These are phyloP conservation scores for Coffea eugenioides DNA, from an alignment of 257 asterid genomes.

Conservation along the genomic window DNA sequence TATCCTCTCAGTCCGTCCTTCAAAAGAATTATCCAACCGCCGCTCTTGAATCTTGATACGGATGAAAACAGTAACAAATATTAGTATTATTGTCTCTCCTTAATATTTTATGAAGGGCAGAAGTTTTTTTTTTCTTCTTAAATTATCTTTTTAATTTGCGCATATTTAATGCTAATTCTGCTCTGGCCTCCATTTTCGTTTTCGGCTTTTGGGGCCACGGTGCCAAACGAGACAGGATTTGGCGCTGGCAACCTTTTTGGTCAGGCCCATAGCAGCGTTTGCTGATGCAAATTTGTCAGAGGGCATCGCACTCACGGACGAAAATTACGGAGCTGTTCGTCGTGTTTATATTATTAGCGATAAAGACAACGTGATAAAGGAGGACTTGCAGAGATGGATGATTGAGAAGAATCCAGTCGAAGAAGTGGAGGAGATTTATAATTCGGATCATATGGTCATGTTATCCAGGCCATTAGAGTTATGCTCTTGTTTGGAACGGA, in stretches of 20 bases:
- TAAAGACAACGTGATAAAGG: conserved; percentile 3
- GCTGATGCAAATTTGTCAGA: not conserved
- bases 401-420: not conserved
- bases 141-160: no score
- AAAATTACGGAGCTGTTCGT: conserved; percentile 10
- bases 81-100: no score
- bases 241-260: not conserved
- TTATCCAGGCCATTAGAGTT: conserved; percentile 7
- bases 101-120: no score
- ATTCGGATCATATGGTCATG: conserved; percentile 13
- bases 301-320: not conserved
- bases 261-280: not conserved
- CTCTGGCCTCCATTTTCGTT: not conserved
- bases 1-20: no score
- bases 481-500: not conserved
- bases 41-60: no score
- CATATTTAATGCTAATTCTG: not conserved
- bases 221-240: not conserved
- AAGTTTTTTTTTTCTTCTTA: no score
- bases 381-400: not conserved
- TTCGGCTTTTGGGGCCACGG: no score
- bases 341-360: not conserved
- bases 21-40: no score
- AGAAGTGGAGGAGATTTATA: not conserved
- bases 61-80: no score